Percentiles rank a stretch among this genome's conserved stretches.
Evolutionary conservation across 495 filamentous ascomycete genomes (phyloP).

Genomic region (Penicillium steckii): DNA sequence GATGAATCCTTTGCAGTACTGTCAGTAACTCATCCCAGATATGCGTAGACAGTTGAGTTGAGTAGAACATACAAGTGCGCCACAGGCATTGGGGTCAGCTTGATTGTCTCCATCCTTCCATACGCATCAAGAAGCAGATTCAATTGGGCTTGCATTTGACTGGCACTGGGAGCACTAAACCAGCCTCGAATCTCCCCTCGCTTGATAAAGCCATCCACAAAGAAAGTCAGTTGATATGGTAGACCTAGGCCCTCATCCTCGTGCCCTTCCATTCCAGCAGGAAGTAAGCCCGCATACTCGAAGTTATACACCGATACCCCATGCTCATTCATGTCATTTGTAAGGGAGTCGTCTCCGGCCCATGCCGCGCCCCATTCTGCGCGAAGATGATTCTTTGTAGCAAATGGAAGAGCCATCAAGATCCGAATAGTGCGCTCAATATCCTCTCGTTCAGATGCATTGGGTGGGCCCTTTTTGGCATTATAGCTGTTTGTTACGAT

Average conservation of each 20-base stretch:
- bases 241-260: slow-evolving; percentile 65
- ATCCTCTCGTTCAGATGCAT: slow-evolving; percentile 52
- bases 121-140: slow-evolving; percentile 63
- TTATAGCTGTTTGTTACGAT: slow-evolving; percentile 50
- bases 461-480: slow-evolving; percentile 20
- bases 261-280: slow-evolving; percentile 55
- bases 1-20: slow-evolving; percentile 55
- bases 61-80: slow-evolving; percentile 59
- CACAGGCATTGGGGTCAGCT: slow-evolving; percentile 68
- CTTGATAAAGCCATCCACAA: slow-evolving; percentile 69
- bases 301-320: slow-evolving; percentile 50
- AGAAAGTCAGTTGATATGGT: slow-evolving; percentile 63
- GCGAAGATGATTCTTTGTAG: slow-evolving; percentile 72
- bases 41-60: neutral
- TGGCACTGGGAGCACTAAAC: slow-evolving; percentile 62
- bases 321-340: slow-evolving; percentile 42
- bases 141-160: slow-evolving; percentile 61
- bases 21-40: neutral
- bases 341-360: slow-evolving; percentile 33
- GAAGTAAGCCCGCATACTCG: slow-evolving; percentile 62
- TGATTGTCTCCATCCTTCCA: slow-evolving; percentile 73
- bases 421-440: slow-evolving; percentile 59
- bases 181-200: slow-evolving; percentile 56
- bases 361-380: slow-evolving; percentile 67
- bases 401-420: slow-evolving; percentile 70